Conservation (phyloP, 2,329 filamentous ascomycete genomes). For the Septoria petroselini region DNA sequence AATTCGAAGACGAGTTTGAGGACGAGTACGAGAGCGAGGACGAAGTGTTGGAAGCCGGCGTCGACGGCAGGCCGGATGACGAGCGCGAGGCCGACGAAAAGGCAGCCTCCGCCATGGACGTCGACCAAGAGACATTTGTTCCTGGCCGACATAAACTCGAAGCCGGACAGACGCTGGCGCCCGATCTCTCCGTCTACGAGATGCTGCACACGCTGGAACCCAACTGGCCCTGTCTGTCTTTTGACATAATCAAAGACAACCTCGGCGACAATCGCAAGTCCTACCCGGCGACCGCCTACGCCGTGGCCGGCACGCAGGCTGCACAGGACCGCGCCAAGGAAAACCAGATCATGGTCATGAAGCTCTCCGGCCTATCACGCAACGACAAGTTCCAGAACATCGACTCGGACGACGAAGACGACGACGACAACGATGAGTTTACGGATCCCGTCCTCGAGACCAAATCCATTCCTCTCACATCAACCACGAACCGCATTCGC, state of each 20-base stretch:
- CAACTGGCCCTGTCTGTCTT: slow-evolving; percentile 95
- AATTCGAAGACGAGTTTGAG: slow-evolving; percentile 95
- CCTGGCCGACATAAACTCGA: slow-evolving; percentile 89
- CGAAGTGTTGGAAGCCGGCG: slow-evolving; percentile 86
- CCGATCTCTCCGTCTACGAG: slow-evolving; percentile 91
- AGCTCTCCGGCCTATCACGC: slow-evolving; percentile 84
- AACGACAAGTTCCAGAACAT: slow-evolving; percentile 74
- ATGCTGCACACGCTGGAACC: slow-evolving; percentile 95
- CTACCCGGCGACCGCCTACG: slow-evolving; percentile 95
- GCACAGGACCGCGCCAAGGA: slow-evolving; percentile 71
- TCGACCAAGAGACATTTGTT: slow-evolving; percentile 93
- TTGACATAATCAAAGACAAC: slow-evolving; percentile 82
- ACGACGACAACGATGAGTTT: slow-evolving; percentile 68
- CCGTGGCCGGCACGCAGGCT: slow-evolving; percentile 91
- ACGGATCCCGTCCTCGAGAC: slow-evolving; percentile 91
- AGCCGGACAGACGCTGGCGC: slow-evolving; percentile 83
- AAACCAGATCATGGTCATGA: slow-evolving; percentile 93
- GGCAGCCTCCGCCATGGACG: slow-evolving; percentile 75
- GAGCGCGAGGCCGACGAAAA: slow-evolving; percentile 89
- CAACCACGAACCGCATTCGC: slow-evolving; percentile 92
- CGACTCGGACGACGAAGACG: slow-evolving; percentile 61
- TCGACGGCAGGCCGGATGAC: slow-evolving; percentile 86
- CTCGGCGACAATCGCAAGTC: slow-evolving; percentile 85
- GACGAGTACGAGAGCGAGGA: slow-evolving; percentile 89
- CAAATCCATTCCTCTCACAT: slow-evolving; percentile 78